These are phyloP conservation scores for Megacollybia platyphylla DNA, from an alignment of 1,284 basidiomycete genomes.

Conservation along the genomic window DNA sequence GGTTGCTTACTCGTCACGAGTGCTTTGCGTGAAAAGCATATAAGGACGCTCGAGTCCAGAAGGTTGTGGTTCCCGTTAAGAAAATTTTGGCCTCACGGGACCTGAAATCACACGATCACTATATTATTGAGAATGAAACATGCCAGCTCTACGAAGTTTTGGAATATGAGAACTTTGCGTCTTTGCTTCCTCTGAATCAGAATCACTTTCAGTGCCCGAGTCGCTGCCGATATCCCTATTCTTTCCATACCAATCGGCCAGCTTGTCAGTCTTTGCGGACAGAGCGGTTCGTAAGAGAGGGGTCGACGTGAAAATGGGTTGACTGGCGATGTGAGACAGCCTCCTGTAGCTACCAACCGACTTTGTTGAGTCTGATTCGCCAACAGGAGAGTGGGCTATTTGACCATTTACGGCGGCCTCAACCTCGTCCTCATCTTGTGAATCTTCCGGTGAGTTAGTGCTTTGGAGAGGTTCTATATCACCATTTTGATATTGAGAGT, in stretches of 20 bases:
- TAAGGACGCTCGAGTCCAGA: constrained; percentile 19
- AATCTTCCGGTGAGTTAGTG: constrained; percentile 15
- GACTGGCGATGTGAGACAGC: constrained; percentile 40
- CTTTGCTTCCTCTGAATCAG: constrained; percentile 20
- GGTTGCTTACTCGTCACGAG: constrained; percentile 65
- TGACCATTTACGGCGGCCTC: constrained; percentile 13
- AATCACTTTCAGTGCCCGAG: constrained; percentile 25
- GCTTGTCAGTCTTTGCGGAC: constrained; percentile 12
- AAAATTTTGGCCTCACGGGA: no score
- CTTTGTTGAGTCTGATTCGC: background rate
- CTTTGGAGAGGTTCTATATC: constrained; percentile 5
- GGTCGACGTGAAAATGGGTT: constrained; percentile 23
- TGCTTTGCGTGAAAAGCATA: constrained; percentile 75
- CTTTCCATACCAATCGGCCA: constrained; percentile 19
- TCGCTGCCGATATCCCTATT: constrained; percentile 25
- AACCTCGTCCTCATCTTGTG: constrained; percentile 22
- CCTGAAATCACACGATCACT: no score
- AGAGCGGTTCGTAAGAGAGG: constrained; percentile 13
- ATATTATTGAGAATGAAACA: no score
- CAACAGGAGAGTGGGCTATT: constrained; percentile 9
- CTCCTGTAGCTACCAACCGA: constrained; percentile 22
- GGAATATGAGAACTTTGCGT: constrained; percentile 40
- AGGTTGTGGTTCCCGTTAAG: constrained; percentile 9
- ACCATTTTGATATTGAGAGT: constrained; percentile 24
- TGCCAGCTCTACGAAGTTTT: constrained; percentile 39